These are phyloP conservation scores for Phytophthora ohioensis DNA, from an alignment of 352 stramenopile species.

Conservation along the genomic window DNA sequence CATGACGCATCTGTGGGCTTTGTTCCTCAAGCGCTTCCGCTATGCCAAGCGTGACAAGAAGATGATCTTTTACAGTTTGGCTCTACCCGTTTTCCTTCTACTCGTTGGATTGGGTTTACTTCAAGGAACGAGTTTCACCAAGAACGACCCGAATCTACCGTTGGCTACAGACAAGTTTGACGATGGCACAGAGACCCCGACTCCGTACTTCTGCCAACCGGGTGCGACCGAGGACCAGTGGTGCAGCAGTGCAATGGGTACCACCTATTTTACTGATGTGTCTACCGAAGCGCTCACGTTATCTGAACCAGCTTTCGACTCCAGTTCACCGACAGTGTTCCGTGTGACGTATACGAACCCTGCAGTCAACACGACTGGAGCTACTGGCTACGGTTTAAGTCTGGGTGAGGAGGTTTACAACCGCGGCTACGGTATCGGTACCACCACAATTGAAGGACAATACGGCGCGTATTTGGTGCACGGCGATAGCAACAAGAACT, in stretches of 20 bases:
- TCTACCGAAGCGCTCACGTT: slow-evolving; percentile 33
- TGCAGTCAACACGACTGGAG: slow-evolving; percentile 49
- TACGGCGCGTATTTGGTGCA: slow-evolving; percentile 66
- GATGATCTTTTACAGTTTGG: slow-evolving; percentile 63
- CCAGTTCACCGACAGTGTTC: slow-evolving; percentile 62
- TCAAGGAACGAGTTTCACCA: slow-evolving; percentile 41
- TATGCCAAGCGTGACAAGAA: slow-evolving; percentile 71
- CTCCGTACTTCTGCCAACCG: slow-evolving; percentile 55
- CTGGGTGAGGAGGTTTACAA: slow-evolving; percentile 64
- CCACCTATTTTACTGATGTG: slow-evolving; percentile 48
- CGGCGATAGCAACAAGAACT: slow-evolving; percentile 46
- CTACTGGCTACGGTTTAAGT: slow-evolving; percentile 54
- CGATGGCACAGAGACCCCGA: slow-evolving; percentile 44
- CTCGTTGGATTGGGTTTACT: slow-evolving; percentile 63
- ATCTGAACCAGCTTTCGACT: slow-evolving; percentile 42
- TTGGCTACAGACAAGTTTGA: slow-evolving; percentile 41
- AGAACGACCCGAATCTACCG: slow-evolving; percentile 51
- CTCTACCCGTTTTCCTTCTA: slow-evolving; percentile 66
- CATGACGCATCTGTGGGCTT: slow-evolving; percentile 48
- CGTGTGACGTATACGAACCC: slow-evolving; percentile 61
- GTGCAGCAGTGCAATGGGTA: slow-evolving; percentile 49
- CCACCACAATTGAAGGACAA: slow-evolving; percentile 36
- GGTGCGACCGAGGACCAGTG: slow-evolving; percentile 37
- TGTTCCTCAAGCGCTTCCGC: slow-evolving; percentile 70
- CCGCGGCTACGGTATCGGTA: slow-evolving; percentile 48